Conservation (phyloP, 441 rosid species). For the Pelargonium myrrhifolium region DNA sequence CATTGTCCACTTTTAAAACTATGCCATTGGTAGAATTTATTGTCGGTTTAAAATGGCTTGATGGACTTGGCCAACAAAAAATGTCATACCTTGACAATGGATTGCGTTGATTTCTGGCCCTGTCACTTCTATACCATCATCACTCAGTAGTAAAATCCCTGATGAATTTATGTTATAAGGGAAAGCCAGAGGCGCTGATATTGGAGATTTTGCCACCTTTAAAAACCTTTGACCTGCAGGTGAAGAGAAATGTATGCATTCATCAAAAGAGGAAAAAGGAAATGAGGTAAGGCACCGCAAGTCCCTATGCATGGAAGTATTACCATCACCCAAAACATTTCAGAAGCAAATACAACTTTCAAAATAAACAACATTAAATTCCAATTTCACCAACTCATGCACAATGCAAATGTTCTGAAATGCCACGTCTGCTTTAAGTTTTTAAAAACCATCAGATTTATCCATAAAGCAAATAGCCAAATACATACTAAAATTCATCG, state of each 20-base stretch:
- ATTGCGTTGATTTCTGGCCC: constrained; percentile 63
- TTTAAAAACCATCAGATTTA: too few species aligned
- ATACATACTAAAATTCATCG: not conserved
- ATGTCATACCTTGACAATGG: constrained; percentile 43
- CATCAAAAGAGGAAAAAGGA: not conserved
- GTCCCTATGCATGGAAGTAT: not conserved
- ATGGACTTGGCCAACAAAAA: constrained; percentile 4
- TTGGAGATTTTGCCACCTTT: constrained; percentile 80
- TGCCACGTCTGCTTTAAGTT: not conserved
- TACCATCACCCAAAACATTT: not conserved
- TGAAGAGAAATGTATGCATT: not conserved
- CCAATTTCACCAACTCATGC: not conserved
- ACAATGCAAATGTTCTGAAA: not conserved
- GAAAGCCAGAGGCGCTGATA: constrained; percentile 66
- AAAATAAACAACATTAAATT: not conserved
- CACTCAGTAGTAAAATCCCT: constrained; percentile 56
- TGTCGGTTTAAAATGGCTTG: not conserved
- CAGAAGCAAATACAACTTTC: constrained; percentile 1
- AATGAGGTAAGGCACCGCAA: not conserved
- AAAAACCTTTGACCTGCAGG: constrained; percentile 63
- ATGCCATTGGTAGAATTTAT: constrained; percentile 4
- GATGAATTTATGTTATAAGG: constrained; percentile 58
- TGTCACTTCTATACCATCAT: constrained; percentile 48
- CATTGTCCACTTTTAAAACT: constrained; percentile 1
- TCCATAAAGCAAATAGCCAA: not conserved